Base-by-base conservation (phyloP, 441 rosid species). In the Eruca vesicaria region DNA sequence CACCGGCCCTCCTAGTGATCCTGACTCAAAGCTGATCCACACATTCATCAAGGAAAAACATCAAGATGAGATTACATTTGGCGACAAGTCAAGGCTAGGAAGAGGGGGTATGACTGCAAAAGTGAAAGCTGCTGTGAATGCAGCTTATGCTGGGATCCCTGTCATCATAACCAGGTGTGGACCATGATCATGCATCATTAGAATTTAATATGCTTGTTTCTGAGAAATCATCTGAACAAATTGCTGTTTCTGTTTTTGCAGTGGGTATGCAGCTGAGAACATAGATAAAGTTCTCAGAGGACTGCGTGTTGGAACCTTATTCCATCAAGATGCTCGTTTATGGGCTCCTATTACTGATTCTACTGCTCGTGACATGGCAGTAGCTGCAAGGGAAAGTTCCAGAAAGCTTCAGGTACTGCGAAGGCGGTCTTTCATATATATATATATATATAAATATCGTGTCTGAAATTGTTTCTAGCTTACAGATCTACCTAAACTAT, bases 61-160 rank as follows among this genome's bases (percentile, higher is more conserved):
- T 82, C 98, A 87, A 41, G 61, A 82, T 52, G 98, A 83, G 85
- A 92, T 96, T 69, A 96, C 98, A 41, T 94, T 94, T 64, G 99
- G 99, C 45, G 97, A 96, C 83, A 96, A 96, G 82, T 96, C 99
- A 63, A 89, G 99, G 80, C 84, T 96, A 61, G 99, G 99, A 68
- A 87, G 99, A 88, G 99, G 99, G 1, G 99, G 99, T 66, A 96
- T 96, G 99, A 92, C 95, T 19, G 97, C 99, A n/a, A 96, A 96
- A 85, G 99, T 96, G 45, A 92, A 88, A 81, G 98, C 99, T 82
- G 99, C 99, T 41, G 89, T 87, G 32, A 88, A 84, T 80, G 99
- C 98, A 53, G 96, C 99, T 43, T 71, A 86, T 75, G 97, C 93
- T 50, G 98, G 98, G 23, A 83, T 94, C 69, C 99, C 99, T 74